Base-by-base conservation (phyloP, 805 yeast genomes). In the Wickerhamiella parazyma region DNA sequence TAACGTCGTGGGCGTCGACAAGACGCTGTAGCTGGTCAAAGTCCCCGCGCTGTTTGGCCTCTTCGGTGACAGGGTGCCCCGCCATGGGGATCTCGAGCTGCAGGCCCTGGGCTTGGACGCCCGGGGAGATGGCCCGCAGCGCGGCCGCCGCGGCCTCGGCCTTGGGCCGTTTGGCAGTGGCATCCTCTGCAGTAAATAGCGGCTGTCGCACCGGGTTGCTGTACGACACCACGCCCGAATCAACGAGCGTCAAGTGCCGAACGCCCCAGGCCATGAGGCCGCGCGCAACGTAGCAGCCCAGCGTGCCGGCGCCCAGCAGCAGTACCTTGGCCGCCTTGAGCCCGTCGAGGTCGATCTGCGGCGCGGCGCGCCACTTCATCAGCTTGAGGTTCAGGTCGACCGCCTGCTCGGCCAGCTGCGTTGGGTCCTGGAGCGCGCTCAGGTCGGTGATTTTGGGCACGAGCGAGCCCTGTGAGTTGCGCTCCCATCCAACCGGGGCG, bases 161-260 rank as follows among this genome's bases (percentile, higher is more conserved):
- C 57, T 91, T 91, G 33, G 68, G 68, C 0, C 94, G 94, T 12
- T 81, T 85, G 45, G 72, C 67, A 20, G 76, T 67, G 55, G 91
- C 80, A 62, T 91, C 96, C n/a, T 72, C 71, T 61, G 83, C 89
- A 17, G 68, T 71, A 60, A 76, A 91, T 18, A 91, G 61, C 0
- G 97, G 89, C 54, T 91, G 99, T 41, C 99, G 68, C 0, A 91
- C 98, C 0, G 98, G 98, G 54, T 91, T 91, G 8, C 95, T 83
- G 61, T 77, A 85, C 3, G 96, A 85, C 0, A 93, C 85, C 19
- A 72, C 67, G 2, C 96, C 94, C 58, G 75, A 84, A 59, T 91
- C 99, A 2, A 91, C 89, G 61, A 91, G 77, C 0, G 95, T 80
- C 16, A 91, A 78, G 28, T 75, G 67, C 37, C 84, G 65, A 0